A percentile compares a stretch with the other conserved stretches of the same genome.
Evolutionary conservation across 2,329 filamentous ascomycete species (phyloP).

Genomic region (Coleophoma crateriformis): DNA sequence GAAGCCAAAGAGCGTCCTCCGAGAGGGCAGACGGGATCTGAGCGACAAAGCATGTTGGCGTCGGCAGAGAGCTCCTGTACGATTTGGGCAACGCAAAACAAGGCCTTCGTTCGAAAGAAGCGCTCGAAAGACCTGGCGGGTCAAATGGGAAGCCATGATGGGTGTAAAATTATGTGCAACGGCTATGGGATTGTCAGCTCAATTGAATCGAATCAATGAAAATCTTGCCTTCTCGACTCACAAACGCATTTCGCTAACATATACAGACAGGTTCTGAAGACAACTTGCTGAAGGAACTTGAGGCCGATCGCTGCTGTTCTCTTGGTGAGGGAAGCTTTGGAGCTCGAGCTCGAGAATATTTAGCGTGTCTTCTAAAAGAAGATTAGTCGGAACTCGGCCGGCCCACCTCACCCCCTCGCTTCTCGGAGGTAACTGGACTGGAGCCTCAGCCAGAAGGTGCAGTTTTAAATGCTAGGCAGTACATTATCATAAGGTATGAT

Average conservation of each 20-base stretch:
- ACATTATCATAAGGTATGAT: no score
- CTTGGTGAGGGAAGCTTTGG: background rate
- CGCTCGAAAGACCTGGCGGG: conserved; percentile 52
- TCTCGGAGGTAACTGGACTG: no score
- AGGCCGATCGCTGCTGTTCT: no score
- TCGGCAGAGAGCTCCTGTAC: conserved; percentile 17
- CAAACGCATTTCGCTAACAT: conserved; percentile 7
- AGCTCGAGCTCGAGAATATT: background rate
- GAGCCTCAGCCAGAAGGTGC: no score
- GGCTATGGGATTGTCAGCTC: no score
- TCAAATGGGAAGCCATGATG: conserved; percentile 53
- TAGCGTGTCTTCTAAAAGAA: no score
- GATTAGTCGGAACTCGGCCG: no score
- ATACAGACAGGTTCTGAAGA: no score
- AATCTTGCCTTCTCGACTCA: conserved; percentile 1
- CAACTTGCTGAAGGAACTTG: no score
- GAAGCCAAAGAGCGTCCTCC: conserved; percentile 58
- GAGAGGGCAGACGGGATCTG: conserved; percentile 22
- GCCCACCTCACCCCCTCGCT: no score
- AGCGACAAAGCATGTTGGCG: conserved; percentile 34
- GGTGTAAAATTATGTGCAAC: conserved; percentile 10
- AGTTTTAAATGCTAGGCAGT: no score
- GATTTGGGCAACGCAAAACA: conserved; percentile 24
- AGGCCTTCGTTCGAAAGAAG: conserved; percentile 44
- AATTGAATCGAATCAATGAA: no score